These are phyloP conservation scores for Wallacemonas sp. DNA, from an alignment of 208 protist genomes.

Conservation along the genomic window DNA sequence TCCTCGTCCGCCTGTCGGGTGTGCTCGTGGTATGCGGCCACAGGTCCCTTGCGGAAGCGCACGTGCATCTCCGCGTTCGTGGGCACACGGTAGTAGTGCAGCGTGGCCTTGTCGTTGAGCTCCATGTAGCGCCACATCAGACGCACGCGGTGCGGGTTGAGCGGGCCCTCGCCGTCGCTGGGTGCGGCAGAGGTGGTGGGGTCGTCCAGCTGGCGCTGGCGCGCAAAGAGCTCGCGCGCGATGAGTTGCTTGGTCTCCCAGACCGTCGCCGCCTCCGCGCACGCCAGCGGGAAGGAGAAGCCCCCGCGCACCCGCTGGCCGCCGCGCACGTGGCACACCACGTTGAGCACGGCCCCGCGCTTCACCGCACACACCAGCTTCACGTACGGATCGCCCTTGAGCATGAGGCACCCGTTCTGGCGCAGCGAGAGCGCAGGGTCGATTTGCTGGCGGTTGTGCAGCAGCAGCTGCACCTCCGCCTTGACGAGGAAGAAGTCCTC, in stretches of 20 bases:
- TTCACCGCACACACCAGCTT: slow-evolving; percentile 69
- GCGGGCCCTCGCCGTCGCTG: slow-evolving; percentile 1
- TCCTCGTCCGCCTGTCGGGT: no score
- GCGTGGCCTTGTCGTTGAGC: slow-evolving; percentile 78
- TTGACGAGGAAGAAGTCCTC: slow-evolving; percentile 87
- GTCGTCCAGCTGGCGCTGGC: slow-evolving; percentile 19
- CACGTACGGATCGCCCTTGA: slow-evolving; percentile 88
- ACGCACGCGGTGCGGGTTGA: slow-evolving; percentile 60
- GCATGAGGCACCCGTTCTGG: slow-evolving; percentile 78
- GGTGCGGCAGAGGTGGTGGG: slow-evolving; percentile 9
- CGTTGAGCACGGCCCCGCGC: slow-evolving; percentile 70
- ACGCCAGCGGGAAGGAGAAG: slow-evolving; percentile 54
- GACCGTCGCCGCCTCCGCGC: slow-evolving; percentile 53
- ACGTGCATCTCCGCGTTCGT: slow-evolving; percentile 72
- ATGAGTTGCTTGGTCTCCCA: slow-evolving; percentile 80
- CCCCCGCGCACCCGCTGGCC: slow-evolving; percentile 22
- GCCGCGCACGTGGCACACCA: slow-evolving; percentile 44
- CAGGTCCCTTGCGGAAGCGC: slow-evolving; percentile 21
- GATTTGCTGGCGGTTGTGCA: slow-evolving; percentile 79
- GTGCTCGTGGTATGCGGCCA: not conserved
- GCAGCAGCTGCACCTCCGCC: slow-evolving; percentile 73
- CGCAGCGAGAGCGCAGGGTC: slow-evolving; percentile 56
- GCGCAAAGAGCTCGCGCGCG: slow-evolving; percentile 40
- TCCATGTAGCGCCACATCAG: slow-evolving; percentile 87
- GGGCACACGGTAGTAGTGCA: slow-evolving; percentile 84